Evolutionary conservation across 2,329 filamentous ascomycete genomes (phyloP), one percentile per base, ranked within the genome.

Genomic region (Xenoacremonium recifei): DNA sequence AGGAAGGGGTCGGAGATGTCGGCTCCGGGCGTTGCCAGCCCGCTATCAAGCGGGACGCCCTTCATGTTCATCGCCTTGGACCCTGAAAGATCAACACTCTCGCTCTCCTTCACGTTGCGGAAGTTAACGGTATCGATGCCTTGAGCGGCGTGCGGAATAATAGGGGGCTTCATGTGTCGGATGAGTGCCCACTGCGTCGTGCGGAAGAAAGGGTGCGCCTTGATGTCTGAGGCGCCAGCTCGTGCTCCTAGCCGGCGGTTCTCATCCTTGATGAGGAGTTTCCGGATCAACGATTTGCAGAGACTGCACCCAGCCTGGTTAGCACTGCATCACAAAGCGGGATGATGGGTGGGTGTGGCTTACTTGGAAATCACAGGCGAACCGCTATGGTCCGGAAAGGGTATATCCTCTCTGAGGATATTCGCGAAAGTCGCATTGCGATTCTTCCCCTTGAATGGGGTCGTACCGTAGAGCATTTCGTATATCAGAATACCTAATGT

Each of bases 391-490:
- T 99, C 93, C 0, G 93, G 91, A 69, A 99, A 99, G 5, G 89
- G 88, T 47, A 96, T 93, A 53, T 99, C 93, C 65, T 99, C 93
- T 39, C 91, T 79, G 49, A 99, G 68, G 54, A 99, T 99, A 63
- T 97, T 99, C 47, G 91, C 92, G 71, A 99, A 99, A 0, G 93
- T 99, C 12, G 91, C 90, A 59, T 97, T 99, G 29, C 93, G 82
- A 68, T 96, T 99, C 80, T 99, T 97, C 55, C 93, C 93, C 74
- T 99, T 99, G 78, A 99, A 99, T 2, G 93, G 93, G 1, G 93
- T 99, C 1, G 92, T 99, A 41, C 93, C 93, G 70, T 92, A 99
- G 25, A 99, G 76, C 93, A 99, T 99, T 68, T 99, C 93, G 65
- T 97, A 99, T 42, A 99, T 90, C 60, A 99, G 70, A 54, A 99